Evolutionary conservation across 2,329 filamentous ascomycete species (phyloP), one percentile per base, ranked within the genome.

Genomic region (Aspergillus sojae): DNA sequence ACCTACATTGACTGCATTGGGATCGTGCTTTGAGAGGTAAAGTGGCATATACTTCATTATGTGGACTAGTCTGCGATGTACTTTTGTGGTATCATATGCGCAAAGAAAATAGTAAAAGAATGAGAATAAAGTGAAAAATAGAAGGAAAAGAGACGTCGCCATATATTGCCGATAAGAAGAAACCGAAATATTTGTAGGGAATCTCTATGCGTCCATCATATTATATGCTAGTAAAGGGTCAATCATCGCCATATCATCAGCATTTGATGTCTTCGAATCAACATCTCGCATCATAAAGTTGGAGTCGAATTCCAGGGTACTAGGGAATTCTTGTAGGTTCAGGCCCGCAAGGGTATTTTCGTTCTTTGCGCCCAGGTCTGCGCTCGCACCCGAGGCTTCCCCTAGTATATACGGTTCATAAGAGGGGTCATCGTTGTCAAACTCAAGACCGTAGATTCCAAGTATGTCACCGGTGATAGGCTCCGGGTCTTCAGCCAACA

Each of bases 371-470:
- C 45, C 19, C 11, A 56, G 48, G 28, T 12, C 23, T 32, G 28
- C 48, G 21, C 10, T 57, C 16, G 43, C 19, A 19, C 6, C 32
- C 21, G 26, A 23, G 4, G 48, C 21, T 34, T 46, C 60, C 32
- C 57, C 30, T 14, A 67, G 39, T 21, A 55, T 28, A 57, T 64
- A 69, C 43, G 60, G 67, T 26, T 67, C 61, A 34, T 67, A 70
- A 3, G 68, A 62, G 21, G 64, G 30, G 32, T 67, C 62, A 16
- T 67, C 70, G 34, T 67, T 63, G 43, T 77, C 75, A 39, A 77
- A 72, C 43, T 76, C 76, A 14, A 78, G 71, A 12, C 77, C 77
- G 58, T 78, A 78, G 5, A 79, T 75, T 14, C 76, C 77, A 30
- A 77, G 69, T 2, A 75, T 64, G 46, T 74, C 74, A 4, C 68